Evolutionary conservation across 352 stramenopile genomes (phyloP).

Genomic region (Pythium rhizo-oryzae): DNA sequence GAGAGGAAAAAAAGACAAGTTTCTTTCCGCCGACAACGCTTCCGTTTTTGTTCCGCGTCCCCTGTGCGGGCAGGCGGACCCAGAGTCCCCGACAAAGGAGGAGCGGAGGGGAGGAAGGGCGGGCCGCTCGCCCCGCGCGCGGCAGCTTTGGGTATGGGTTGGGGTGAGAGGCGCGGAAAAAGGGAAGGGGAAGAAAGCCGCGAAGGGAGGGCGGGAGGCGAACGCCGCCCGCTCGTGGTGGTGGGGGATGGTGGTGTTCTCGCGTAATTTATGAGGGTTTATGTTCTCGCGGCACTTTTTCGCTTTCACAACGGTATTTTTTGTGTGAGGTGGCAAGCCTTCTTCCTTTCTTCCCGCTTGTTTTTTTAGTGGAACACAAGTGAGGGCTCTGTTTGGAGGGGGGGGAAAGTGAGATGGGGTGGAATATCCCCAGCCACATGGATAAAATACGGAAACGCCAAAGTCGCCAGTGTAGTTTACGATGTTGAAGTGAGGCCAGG

Average conservation of each 20-base stretch:
- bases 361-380: too few species aligned
- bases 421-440: slow-evolving; percentile 10
- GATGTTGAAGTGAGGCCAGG: slow-evolving; percentile 31
- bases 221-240: background rate
- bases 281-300: slow-evolving; percentile 6
- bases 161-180: slow-evolving; percentile 19
- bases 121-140: slow-evolving; percentile 10
- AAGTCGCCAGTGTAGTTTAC: slow-evolving; percentile 20
- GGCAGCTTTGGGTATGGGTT: slow-evolving; percentile 28
- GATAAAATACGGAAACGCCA: slow-evolving; percentile 32
- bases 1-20: background rate
- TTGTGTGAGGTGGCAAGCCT: background rate
- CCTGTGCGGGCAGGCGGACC: too few species aligned
- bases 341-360: slow-evolving; percentile 2
- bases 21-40: background rate
- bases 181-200: slow-evolving; percentile 15
- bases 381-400: background rate
- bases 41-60: background rate
- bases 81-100: background rate
- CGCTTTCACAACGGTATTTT: background rate
- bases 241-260: slow-evolving; percentile 21
- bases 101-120: background rate
- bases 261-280: slow-evolving; percentile 26
- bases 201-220: slow-evolving; percentile 1
- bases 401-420: slow-evolving; percentile 15